Percentiles rank a stretch among this genome's conserved stretches.
phyloP scores from a whole-genome alignment of 805 yeast species.

The Saccharomycopsis fibuligera region DNA sequence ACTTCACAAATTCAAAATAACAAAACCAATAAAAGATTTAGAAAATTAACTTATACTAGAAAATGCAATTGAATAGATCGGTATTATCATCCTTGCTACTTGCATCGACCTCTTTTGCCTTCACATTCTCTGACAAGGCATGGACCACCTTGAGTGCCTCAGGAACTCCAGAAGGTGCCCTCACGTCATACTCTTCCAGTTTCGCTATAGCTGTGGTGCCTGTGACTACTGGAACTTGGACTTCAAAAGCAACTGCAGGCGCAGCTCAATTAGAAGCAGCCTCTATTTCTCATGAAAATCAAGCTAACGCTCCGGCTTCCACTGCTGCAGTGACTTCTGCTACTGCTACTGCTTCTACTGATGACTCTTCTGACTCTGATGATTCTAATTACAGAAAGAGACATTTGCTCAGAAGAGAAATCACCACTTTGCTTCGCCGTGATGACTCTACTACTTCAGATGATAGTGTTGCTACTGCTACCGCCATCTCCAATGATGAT shows the following conservation, averaged over 20 bases:
- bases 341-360: conserved; percentile 1
- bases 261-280: conserved; percentile 20
- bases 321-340: background rate
- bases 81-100: background rate
- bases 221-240: conserved; percentile 29
- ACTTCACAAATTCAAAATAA: too few species aligned
- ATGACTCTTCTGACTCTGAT: background rate
- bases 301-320: conserved; percentile 1
- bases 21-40: background rate
- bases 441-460: background rate
- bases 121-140: conserved; percentile 1
- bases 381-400: background rate
- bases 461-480: conserved; percentile 1
- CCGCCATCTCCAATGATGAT: conserved; percentile 1
- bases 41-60: background rate
- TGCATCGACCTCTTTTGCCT: conserved; percentile 10
- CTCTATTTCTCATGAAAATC: conserved; percentile 2
- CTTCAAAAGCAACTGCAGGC: conserved; percentile 23
- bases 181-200: conserved; percentile 31
- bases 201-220: conserved; percentile 37
- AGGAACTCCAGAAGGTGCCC: conserved; percentile 33
- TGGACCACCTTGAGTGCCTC: conserved; percentile 39
- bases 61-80: conserved; percentile 8
- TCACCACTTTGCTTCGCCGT: conserved; percentile 4
- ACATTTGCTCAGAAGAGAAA: conserved; percentile 2